Evolutionary conservation across 164 flowering plant species (phyloP).

Genomic region (Litsea cubeba): DNA sequence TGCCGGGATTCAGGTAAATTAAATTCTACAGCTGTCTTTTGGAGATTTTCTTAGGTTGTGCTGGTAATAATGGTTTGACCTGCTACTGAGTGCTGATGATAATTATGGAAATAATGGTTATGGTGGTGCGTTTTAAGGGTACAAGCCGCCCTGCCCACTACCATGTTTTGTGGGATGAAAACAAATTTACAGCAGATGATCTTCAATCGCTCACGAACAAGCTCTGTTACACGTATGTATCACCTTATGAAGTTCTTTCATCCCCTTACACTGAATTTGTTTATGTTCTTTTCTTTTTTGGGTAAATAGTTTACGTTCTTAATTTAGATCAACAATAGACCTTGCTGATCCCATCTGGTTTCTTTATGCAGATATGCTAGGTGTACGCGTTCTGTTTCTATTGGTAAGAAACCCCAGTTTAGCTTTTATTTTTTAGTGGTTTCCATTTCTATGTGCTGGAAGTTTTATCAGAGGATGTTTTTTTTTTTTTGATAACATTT

Average conservation of each 20-base stretch:
- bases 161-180: slow-evolving; percentile 59
- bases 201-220: slow-evolving; percentile 48
- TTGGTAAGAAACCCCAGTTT: slow-evolving; percentile 34
- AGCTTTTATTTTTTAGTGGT: background rate
- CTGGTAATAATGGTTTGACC: background rate
- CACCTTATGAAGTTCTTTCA: background rate
- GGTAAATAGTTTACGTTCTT: background rate
- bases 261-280: no score
- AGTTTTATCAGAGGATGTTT: no score
- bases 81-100: background rate
- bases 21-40: background rate
- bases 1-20: slow-evolving; percentile 58
- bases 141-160: slow-evolving; percentile 62
- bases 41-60: background rate
- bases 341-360: background rate
- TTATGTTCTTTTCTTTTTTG: background rate
- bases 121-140: slow-evolving; percentile 29
- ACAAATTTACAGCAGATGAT: slow-evolving; percentile 46
- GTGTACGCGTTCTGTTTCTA: slow-evolving; percentile 76
- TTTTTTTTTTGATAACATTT: no score
- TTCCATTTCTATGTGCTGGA: background rate
- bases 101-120: background rate
- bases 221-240: slow-evolving; percentile 51
- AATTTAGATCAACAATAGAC: background rate
- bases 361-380: slow-evolving; percentile 55